phyloP scores from a whole-genome alignment of 2,329 filamentous ascomycete species.

The Alternaria rosae region DNA sequence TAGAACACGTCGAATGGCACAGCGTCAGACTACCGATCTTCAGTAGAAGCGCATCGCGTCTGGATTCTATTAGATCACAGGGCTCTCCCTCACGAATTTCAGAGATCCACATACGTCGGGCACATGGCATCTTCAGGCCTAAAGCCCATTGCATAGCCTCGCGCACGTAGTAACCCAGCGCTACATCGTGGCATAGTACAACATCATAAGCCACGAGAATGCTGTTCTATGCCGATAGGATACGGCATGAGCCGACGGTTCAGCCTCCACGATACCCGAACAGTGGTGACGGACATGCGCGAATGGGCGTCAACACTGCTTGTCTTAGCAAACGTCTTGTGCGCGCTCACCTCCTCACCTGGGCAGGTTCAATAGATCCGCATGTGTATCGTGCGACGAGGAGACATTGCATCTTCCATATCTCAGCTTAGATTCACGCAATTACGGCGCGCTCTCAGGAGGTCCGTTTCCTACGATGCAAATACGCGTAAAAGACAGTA shows the following conservation, averaged over 20 bases:
- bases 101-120: not conserved
- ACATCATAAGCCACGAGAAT: not conserved
- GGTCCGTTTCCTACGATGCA: not conserved
- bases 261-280: not conserved
- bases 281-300: not conserved
- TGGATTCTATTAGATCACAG: not conserved
- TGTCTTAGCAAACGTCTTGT: not conserved
- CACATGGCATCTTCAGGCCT: not conserved
- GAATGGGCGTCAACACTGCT: not conserved
- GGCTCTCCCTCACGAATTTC: not conserved
- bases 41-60: not conserved
- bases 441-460: not conserved
- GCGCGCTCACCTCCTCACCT: not conserved
- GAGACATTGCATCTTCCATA: not conserved
- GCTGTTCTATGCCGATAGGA: not conserved
- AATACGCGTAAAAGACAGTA: not conserved
- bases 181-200: conserved; percentile 12
- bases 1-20: not conserved
- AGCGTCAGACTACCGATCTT: not conserved
- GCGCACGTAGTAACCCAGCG: not conserved
- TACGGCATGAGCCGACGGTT: not conserved
- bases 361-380: not conserved
- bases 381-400: not conserved
- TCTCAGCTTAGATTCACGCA: not conserved
- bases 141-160: conserved; percentile 5